Conservation (phyloP, 768 basidiomycete species). For the Cyclocybe cylindracea region DNA sequence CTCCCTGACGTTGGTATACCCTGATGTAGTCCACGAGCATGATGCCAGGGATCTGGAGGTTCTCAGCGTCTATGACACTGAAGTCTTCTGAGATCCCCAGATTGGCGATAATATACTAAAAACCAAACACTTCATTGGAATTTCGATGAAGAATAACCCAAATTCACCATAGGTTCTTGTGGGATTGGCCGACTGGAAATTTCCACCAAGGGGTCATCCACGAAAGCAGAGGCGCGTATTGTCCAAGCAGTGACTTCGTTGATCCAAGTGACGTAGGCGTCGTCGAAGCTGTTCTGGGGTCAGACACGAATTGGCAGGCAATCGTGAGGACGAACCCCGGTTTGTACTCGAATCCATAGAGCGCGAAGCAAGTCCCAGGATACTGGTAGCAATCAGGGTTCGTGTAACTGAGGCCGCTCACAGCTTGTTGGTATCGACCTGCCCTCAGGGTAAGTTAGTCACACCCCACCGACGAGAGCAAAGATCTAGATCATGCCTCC, state of each 20-base stretch:
- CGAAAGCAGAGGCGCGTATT: conserved; percentile 48
- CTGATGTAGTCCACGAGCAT: conserved; percentile 81
- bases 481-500: conserved; percentile 56
- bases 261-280: conserved; percentile 71
- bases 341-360: conserved; percentile 51
- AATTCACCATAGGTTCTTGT: conserved; percentile 64
- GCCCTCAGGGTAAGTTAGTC: background rate
- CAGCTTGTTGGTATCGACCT: conserved; percentile 69
- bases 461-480: conserved; percentile 6
- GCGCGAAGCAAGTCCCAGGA: conserved; percentile 27
- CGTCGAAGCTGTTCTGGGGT: conserved; percentile 41
- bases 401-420: conserved; percentile 62
- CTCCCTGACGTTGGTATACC: conserved; percentile 57
- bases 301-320: conserved; percentile 11
- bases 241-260: conserved; percentile 62
- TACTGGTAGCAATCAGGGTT: conserved; percentile 65
- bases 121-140: too few species aligned
- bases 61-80: conserved; percentile 54
- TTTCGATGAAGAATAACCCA: too few species aligned
- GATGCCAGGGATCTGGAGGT: conserved; percentile 51
- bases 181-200: conserved; percentile 58
- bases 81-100: conserved; percentile 69
- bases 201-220: conserved; percentile 45
- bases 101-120: conserved; percentile 65
- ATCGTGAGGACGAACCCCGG: conserved; percentile 34